These are phyloP conservation scores for Blastomyces emzantsi DNA, from an alignment of 2,329 filamentous ascomycete genomes.

Conservation along the genomic window DNA sequence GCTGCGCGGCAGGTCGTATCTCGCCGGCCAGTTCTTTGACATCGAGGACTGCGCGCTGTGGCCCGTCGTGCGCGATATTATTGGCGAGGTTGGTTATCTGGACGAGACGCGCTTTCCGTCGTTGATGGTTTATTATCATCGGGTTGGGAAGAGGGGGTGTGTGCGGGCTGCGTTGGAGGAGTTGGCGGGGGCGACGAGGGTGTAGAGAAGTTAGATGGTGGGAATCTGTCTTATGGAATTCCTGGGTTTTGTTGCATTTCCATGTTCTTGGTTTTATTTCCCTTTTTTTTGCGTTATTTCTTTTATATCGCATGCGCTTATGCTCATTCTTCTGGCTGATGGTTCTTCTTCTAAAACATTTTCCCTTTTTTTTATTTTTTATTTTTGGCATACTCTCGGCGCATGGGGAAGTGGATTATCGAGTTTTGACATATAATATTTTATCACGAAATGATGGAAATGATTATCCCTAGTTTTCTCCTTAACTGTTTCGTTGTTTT, in stretches of 20 bases:
- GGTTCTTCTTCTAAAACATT: background rate
- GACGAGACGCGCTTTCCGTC: conserved; percentile 24
- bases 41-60: conserved; percentile 39
- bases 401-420: background rate
- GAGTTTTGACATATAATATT: background rate
- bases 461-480: no score
- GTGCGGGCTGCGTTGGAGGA: conserved; percentile 29
- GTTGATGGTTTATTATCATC: conserved; percentile 31
- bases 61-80: conserved; percentile 35
- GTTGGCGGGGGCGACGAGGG: conserved; percentile 1
- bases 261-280: background rate
- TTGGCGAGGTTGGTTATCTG: conserved; percentile 20
- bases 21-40: conserved; percentile 29
- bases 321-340: no score
- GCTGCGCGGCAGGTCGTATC: conserved; percentile 27
- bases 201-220: background rate
- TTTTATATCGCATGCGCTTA: no score
- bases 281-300: background rate
- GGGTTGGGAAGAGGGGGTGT: conserved; percentile 32
- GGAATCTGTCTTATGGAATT: no score
- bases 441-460: background rate
- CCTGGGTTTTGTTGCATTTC: background rate
- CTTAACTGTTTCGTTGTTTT: background rate
- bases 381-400: background rate
- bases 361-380: background rate